These are phyloP conservation scores for Chalciporus chontae DNA, from an alignment of 768 basidiomycete genomes.

Conservation along the genomic window DNA sequence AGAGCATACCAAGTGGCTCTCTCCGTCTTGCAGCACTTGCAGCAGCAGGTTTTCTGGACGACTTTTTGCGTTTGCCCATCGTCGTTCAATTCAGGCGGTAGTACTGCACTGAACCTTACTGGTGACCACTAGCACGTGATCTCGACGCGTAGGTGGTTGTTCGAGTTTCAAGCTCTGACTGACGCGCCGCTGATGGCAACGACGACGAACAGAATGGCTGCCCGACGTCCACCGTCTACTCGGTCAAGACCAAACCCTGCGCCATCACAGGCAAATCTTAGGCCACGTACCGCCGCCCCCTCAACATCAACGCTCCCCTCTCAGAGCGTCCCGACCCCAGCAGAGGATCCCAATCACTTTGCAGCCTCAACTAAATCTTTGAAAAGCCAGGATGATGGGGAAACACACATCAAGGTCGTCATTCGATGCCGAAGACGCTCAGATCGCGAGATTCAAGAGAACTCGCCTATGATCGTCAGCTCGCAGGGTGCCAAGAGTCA, in stretches of 20 bases:
- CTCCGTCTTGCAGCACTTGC: slow-evolving; percentile 59
- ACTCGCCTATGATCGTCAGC: slow-evolving; percentile 83
- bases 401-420: slow-evolving; percentile 91
- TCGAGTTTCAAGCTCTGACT: slow-evolving; percentile 27
- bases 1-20: slow-evolving; percentile 62
- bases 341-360: slow-evolving; percentile 21
- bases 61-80: slow-evolving; percentile 93
- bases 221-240: slow-evolving; percentile 54
- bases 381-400: slow-evolving; percentile 44
- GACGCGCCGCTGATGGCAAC: not conserved
- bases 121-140: slow-evolving; percentile 27
- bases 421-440: slow-evolving; percentile 87
- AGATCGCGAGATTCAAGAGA: slow-evolving; percentile 78
- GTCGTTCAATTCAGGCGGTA: not conserved
- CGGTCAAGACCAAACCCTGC: slow-evolving; percentile 34
- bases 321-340: slow-evolving; percentile 23
- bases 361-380: slow-evolving; percentile 24
- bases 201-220: slow-evolving; percentile 47
- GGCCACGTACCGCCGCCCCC: slow-evolving; percentile 47
- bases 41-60: slow-evolving; percentile 73
- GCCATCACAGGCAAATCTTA: slow-evolving; percentile 36
- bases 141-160: slow-evolving; percentile 25
- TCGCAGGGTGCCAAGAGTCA: slow-evolving; percentile 73
- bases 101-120: not conserved
- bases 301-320: slow-evolving; percentile 37